Evolutionary conservation across 1,284 basidiomycete species (phyloP), one percentile per base, ranked within the genome.

Genomic region (Leccinum subspadiceum): DNA sequence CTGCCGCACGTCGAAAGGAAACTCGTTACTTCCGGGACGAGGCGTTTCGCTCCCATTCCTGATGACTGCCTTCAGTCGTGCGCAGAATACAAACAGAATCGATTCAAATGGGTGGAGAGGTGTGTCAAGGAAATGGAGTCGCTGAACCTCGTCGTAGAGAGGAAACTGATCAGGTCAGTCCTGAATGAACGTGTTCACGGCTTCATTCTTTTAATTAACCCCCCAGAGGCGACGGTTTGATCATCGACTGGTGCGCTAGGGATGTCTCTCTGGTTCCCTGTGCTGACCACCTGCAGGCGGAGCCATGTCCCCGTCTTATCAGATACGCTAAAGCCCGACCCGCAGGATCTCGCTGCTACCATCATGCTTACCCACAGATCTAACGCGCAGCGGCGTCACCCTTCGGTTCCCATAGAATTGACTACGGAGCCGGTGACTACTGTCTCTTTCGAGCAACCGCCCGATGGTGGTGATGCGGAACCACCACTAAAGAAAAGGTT

Each of bases 231-330:
- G 73, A 72, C n/a, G 70, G 71, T 15, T 56, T 72, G 50, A 54
- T 64, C 24, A 62, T 72, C 15, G 73, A 72, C 56, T 72, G 70
- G 70, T 75, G 33, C 26, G 58, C 13, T 24, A 31, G 2, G 37
- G 4, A 17, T 48, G 2, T 46, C n/a, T 26, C 17, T 20, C 22
- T 5, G 24, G 0, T 15, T 29, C 9, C 24, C 12, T 54, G 33
- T 57, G 20, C 37, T 60, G 53, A 68, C 41, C 26, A 24, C 29
- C 33, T 4, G 13, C 56, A 75, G 73, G 71, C 71, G 29, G 46
- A 74, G 73, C 35, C 37, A 59, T 5, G 62, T 71, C 10, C 67
- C 73, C 5, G 71, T 75, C 48, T 68, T 70, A 70, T 70, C 70
- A 51, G 71, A 72, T 56, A 72, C 71, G 0, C 58, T 72, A 44